Conservation (phyloP, 2,329 filamentous ascomycete species). For the Paracoccidioides brasiliensis region DNA sequence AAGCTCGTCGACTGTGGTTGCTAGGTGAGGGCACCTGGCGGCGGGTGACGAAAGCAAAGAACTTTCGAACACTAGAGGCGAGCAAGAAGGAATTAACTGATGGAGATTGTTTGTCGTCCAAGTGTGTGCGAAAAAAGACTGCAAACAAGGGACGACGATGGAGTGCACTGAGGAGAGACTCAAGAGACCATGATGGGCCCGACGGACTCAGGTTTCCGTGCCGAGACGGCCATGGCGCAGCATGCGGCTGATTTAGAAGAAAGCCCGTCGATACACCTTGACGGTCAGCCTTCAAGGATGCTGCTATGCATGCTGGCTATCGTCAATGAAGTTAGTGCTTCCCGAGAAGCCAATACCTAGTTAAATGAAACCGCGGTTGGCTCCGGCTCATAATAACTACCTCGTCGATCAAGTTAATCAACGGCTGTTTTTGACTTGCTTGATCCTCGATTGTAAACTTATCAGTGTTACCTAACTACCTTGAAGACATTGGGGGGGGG, state of each 20-base stretch:
- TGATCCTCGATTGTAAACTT: too few species aligned
- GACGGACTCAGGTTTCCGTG: not conserved
- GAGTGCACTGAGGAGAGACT: not conserved
- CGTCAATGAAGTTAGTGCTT: too few species aligned
- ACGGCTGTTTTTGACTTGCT: too few species aligned
- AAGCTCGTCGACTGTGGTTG: not conserved
- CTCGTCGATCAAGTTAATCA: too few species aligned
- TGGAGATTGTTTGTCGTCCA: not conserved
- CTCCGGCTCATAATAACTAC: too few species aligned
- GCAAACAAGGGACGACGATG: not conserved
- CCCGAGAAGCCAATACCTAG: too few species aligned
- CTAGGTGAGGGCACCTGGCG: not conserved
- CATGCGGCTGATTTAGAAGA: slow-evolving; percentile 7
- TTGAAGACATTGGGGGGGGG: too few species aligned
- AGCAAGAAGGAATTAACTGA: not conserved
- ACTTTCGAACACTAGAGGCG: not conserved
- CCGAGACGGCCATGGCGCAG: slow-evolving; percentile 6
- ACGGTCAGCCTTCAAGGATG: not conserved
- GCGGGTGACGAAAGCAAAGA: not conserved
- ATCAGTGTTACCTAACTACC: too few species aligned
- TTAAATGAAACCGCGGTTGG: too few species aligned
- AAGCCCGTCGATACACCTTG: slow-evolving; percentile 1
- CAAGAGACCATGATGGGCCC: not conserved
- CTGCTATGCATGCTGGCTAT: not conserved
- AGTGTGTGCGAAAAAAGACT: not conserved